These are phyloP conservation scores for Fabrea salina DNA, from an alignment of 169 alveolate species.

Conservation along the genomic window DNA sequence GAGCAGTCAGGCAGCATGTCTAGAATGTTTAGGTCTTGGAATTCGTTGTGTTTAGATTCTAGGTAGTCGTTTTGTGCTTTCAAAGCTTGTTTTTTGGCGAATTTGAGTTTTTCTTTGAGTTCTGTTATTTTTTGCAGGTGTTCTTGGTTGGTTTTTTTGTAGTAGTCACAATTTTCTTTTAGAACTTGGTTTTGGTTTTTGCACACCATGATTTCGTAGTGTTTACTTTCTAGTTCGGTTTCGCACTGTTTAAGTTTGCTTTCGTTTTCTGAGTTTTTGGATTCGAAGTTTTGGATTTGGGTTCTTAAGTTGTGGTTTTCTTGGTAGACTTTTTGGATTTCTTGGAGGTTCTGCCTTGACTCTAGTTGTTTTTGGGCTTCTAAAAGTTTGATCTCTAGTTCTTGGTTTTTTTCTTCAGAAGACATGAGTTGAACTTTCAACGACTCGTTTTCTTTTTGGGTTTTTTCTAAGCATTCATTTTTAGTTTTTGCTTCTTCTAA, in stretches of 20 bases:
- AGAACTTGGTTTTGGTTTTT: neutral
- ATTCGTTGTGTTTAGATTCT: neutral
- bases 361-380: neutral
- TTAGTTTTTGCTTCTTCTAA: neutral
- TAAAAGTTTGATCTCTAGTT: neutral
- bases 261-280: neutral
- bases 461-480: neutral
- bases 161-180: neutral
- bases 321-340: neutral
- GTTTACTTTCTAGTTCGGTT: constrained; percentile 2
- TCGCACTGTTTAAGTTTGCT: neutral
- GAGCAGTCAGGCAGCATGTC: constrained; percentile 1
- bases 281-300: neutral
- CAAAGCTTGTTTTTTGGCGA: neutral
- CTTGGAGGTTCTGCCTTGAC: neutral
- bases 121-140: neutral
- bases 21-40: neutral
- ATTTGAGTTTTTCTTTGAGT: constrained; percentile 23
- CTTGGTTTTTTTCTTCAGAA: neutral
- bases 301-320: neutral
- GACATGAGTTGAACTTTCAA: neutral
- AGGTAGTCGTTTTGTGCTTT: neutral
- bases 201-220: neutral
- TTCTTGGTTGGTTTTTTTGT: neutral
- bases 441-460: neutral